Evolutionary conservation across 768 basidiomycete genomes (phyloP).

Genomic region (Lactarius hatsudake): DNA sequence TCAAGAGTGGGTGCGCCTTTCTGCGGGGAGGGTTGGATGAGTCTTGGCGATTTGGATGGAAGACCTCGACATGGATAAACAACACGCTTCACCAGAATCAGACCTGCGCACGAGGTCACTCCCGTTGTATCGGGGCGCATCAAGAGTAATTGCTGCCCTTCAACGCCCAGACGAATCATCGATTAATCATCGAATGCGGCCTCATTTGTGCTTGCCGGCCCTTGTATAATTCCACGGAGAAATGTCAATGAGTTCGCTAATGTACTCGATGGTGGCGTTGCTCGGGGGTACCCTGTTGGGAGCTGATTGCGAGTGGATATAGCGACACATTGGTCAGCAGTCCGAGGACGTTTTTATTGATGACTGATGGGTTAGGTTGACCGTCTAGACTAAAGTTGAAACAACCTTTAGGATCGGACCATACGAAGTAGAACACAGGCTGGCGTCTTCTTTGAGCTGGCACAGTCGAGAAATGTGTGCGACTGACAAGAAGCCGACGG

Average conservation of each 20-base stretch:
- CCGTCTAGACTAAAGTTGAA: not conserved
- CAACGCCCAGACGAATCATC: not conserved
- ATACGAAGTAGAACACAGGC: not conserved
- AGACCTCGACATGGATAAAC: not conserved
- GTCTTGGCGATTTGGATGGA: not conserved
- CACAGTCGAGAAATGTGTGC: not conserved
- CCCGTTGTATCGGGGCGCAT: not conserved
- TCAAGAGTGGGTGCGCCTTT: not conserved
- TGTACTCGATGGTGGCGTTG: not conserved
- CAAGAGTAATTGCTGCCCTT: not conserved
- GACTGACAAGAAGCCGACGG: not conserved
- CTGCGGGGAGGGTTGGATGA: not conserved
- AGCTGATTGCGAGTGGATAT: not conserved
- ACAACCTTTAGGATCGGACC: not conserved
- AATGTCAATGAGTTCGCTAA: not conserved
- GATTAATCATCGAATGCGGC: not conserved
- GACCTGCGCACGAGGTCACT: not conserved
- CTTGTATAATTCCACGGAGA: not conserved
- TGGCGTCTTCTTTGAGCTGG: not conserved
- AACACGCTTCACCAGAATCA: not conserved
- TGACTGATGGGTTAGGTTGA: not conserved
- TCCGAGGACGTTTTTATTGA: not conserved
- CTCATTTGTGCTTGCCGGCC: not conserved
- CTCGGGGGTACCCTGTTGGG: not conserved
- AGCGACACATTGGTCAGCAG: not conserved